Evolutionary conservation across 208 protist species (phyloP).

Genomic region (Leishmania gerbilli): DNA sequence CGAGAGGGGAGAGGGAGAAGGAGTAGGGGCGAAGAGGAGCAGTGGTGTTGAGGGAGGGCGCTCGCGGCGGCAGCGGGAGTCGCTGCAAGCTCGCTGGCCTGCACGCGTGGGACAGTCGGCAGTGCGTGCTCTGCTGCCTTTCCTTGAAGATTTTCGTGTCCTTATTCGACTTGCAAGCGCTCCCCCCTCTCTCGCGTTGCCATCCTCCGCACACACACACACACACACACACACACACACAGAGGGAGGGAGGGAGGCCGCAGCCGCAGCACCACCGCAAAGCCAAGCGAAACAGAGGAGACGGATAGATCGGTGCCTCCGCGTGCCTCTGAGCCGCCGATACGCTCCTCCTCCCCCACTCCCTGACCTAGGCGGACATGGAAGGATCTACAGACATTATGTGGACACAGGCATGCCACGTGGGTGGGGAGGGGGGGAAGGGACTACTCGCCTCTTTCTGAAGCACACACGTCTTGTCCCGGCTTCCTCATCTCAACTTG

Average conservation of each 20-base stretch:
- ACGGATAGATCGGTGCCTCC: not conserved
- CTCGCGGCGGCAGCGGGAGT: not conserved
- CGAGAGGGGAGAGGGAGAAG: not conserved
- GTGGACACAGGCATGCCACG: not conserved
- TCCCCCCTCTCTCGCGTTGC: too few species aligned
- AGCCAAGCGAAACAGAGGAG: not conserved
- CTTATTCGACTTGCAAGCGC: not conserved
- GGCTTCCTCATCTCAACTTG: not conserved
- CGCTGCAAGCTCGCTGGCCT: not conserved
- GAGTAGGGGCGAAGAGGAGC: not conserved
- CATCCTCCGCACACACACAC: not conserved
- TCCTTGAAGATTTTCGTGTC: not conserved
- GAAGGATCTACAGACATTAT: not conserved
- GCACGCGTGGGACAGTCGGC: not conserved
- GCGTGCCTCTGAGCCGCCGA: not conserved
- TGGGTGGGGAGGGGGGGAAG: not conserved
- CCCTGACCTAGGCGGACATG: not conserved
- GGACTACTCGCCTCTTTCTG: not conserved
- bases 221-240: constrained; percentile 11
- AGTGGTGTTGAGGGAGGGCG: not conserved
- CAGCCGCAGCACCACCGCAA: not conserved
- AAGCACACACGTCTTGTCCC: not conserved
- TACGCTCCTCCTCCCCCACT: not conserved
- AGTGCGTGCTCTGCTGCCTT: not conserved
- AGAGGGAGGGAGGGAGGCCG: not conserved